phyloP scores from a whole-genome alignment of 495 filamentous ascomycete genomes.

The Lophium mytilinum region DNA sequence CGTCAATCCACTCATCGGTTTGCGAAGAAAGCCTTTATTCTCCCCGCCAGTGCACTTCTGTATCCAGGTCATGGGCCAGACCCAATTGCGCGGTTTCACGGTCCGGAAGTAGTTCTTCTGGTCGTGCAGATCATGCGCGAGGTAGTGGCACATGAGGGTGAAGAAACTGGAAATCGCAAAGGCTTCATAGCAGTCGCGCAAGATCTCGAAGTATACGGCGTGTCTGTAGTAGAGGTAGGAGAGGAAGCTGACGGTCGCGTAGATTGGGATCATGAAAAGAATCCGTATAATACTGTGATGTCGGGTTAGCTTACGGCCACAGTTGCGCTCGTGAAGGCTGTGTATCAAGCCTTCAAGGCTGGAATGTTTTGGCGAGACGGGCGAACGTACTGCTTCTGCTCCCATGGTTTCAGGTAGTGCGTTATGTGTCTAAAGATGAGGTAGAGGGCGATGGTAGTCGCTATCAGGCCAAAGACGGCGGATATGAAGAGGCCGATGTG shows the following conservation, averaged over 20 bases:
- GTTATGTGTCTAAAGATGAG: slow-evolving; percentile 70
- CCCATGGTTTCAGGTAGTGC: slow-evolving; percentile 73
- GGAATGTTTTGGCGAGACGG: background rate
- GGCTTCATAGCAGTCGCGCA: slow-evolving; percentile 85
- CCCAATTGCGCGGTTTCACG: slow-evolving; percentile 61
- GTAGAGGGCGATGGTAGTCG: slow-evolving; percentile 48
- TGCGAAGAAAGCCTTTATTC: slow-evolving; percentile 58
- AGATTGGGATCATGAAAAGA: slow-evolving; percentile 84
- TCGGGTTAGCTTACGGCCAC: background rate
- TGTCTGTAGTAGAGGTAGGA: slow-evolving; percentile 70
- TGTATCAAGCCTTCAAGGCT: background rate
- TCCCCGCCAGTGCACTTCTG: slow-evolving; percentile 57
- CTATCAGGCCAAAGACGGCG: slow-evolving; percentile 47
- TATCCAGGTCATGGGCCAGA: slow-evolving; percentile 64
- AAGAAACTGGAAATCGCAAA: slow-evolving; percentile 91
- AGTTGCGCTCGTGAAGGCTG: background rate
- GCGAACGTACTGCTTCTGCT: slow-evolving; percentile 64
- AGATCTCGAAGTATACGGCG: slow-evolving; percentile 71
- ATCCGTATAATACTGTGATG: slow-evolving; percentile 68
- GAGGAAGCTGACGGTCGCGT: slow-evolving; percentile 70
- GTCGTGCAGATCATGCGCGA: slow-evolving; percentile 67
- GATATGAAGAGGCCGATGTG: slow-evolving; percentile 42
- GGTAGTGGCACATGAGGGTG: slow-evolving; percentile 76
- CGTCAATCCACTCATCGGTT: slow-evolving; percentile 74
- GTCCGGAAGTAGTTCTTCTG: slow-evolving; percentile 84